A percentile compares a stretch with the other conserved stretches of the same genome.
These are phyloP conservation scores for Zasmidium angulare DNA, from an alignment of 2,329 filamentous ascomycete species.

Conservation along the genomic window DNA sequence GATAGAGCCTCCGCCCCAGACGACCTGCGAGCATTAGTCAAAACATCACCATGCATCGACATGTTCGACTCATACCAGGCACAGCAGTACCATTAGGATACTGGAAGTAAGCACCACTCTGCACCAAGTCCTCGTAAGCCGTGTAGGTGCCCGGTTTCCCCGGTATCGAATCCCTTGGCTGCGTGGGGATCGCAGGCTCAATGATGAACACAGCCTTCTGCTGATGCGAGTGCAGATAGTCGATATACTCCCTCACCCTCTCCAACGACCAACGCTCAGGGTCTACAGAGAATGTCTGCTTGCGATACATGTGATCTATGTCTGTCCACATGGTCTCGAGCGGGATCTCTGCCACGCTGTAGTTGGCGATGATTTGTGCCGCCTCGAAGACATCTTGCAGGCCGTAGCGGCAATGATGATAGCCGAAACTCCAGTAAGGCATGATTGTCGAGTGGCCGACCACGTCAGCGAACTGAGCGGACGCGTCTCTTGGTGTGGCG, in stretches of 20 bases:
- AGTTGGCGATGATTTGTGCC: slow-evolving; percentile 65
- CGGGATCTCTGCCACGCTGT: slow-evolving; percentile 63
- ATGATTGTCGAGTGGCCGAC: slow-evolving; percentile 50
- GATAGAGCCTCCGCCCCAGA: slow-evolving; percentile 65
- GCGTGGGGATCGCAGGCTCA: slow-evolving; percentile 56
- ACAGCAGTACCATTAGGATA: slow-evolving; percentile 49
- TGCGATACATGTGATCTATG: slow-evolving; percentile 41
- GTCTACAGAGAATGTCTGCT: slow-evolving; percentile 65
- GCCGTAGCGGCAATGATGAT: slow-evolving; percentile 52
- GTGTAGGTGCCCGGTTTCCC: background rate
- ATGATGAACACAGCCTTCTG: slow-evolving; percentile 63
- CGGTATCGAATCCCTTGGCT: background rate
- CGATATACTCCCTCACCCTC: slow-evolving; percentile 62
- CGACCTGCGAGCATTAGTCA: slow-evolving; percentile 61
- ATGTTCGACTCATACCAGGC: slow-evolving; percentile 60
- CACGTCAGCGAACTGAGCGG: slow-evolving; percentile 51
- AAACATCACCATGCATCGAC: slow-evolving; percentile 56
- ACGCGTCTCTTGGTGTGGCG: slow-evolving; percentile 46
- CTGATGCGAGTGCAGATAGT: slow-evolving; percentile 51
- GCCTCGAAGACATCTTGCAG: slow-evolving; percentile 63
- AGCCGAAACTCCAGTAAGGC: slow-evolving; percentile 55
- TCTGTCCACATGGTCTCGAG: slow-evolving; percentile 72
- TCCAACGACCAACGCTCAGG: slow-evolving; percentile 61
- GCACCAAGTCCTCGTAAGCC: background rate
- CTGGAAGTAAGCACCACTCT: slow-evolving; percentile 16